Conservation (phyloP, 2,329 filamentous ascomycete genomes). For the Chrysoporthe deuterocubensis region DNA sequence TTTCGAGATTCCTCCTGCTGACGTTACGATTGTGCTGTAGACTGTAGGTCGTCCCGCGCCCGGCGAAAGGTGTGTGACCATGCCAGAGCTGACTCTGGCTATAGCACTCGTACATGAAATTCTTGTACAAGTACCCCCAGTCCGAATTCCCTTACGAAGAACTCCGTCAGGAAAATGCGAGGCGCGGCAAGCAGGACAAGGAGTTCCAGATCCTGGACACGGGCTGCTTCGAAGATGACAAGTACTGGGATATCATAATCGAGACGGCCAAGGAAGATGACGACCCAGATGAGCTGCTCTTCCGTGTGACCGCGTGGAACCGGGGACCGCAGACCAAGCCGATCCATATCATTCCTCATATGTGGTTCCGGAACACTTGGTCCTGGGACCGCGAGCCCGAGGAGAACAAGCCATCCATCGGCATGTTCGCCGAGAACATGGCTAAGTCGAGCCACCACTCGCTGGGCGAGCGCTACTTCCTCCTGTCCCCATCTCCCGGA, state of each 20-base stretch:
- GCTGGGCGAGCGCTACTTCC: constrained; percentile 80
- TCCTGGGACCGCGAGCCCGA: constrained; percentile 82
- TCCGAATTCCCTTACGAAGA: constrained; percentile 90
- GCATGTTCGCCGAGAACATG: constrained; percentile 65
- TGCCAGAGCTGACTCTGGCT: constrained; percentile 29
- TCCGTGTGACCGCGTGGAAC: constrained; percentile 96
- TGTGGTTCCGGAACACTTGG: constrained; percentile 99
- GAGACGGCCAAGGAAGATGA: constrained; percentile 95
- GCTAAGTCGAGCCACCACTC: constrained; percentile 79
- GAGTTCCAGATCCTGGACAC: constrained; percentile 95
- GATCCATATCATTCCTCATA: constrained; percentile 89
- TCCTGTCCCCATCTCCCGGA: constrained; percentile 88
- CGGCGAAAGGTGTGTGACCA: not conserved
- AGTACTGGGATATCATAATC: constrained; percentile 97
- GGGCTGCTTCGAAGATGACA: constrained; percentile 82
- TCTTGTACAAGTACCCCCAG: constrained; percentile 96
- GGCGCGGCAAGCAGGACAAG: constrained; percentile 72
- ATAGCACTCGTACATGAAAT: constrained; percentile 98
- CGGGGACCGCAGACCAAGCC: constrained; percentile 88
- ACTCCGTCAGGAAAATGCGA: constrained; percentile 81
- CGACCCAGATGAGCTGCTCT: constrained; percentile 87
- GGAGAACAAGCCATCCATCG: constrained; percentile 80
- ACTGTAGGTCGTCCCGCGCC: constrained; percentile 44
- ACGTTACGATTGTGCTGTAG: constrained; percentile 38
- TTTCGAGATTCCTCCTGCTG: constrained; percentile 31